A percentile compares a stretch with the other conserved stretches of the same genome.
Conservation (phyloP, 305 asterid species). For the Solanum hybrid region DNA sequence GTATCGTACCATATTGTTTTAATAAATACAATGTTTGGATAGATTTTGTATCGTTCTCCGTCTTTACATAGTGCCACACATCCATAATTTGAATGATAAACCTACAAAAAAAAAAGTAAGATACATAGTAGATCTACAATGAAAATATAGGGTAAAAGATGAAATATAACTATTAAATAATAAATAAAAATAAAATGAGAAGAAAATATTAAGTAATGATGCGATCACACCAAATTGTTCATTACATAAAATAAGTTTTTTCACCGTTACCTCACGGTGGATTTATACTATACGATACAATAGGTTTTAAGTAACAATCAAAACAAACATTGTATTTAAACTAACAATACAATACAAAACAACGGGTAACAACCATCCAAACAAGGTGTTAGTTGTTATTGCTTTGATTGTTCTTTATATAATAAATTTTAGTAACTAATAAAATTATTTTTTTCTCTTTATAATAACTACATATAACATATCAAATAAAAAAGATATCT, state of each 20-base stretch:
- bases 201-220: too few relatives aligned
- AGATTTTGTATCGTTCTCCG: background rate
- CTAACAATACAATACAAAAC: too few relatives aligned
- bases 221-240: background rate
- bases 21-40: background rate
- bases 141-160: background rate
- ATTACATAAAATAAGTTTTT: too few relatives aligned
- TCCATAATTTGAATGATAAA: too few relatives aligned
- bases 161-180: background rate
- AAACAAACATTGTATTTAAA: too few relatives aligned
- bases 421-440: background rate
- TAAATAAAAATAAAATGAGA: background rate
- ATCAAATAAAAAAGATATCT: background rate
- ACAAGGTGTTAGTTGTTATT: background rate
- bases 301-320: too few relatives aligned
- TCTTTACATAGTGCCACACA: background rate
- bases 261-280: fast-evolving
- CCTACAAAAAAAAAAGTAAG: too few relatives aligned
- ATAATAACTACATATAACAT: background rate
- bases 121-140: too few relatives aligned
- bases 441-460: background rate
- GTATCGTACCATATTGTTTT: background rate
- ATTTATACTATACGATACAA: too few relatives aligned
- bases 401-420: background rate
- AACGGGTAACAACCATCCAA: background rate